Conservation (phyloP, 1,139 yeast species). For the Yamadazyma mexicana region DNA sequence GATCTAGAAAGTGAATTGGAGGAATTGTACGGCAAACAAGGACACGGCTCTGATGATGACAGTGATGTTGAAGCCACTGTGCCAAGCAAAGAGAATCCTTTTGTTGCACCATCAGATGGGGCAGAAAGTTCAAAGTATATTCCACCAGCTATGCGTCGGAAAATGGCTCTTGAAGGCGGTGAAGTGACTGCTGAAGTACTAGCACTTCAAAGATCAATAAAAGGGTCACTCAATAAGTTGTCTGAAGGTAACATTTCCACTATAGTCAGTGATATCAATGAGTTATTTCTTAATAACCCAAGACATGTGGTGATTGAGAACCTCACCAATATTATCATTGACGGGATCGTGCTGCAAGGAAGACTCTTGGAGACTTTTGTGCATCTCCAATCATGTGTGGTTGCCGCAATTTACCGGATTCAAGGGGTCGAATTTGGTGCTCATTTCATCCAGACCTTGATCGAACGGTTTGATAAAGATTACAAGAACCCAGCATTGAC, state of each 20-base stretch:
- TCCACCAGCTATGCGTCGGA: conserved; percentile 80
- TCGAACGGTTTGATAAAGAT: conserved; percentile 58
- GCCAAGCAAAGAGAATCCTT: conserved; percentile 56
- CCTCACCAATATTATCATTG: conserved; percentile 61
- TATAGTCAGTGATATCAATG: conserved; percentile 68
- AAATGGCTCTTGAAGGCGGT: conserved; percentile 39
- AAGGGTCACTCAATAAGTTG: conserved; percentile 80
- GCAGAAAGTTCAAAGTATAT: conserved; percentile 47
- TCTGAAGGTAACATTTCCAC: conserved; percentile 80
- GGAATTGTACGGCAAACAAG: conserved; percentile 30
- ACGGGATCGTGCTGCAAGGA: conserved; percentile 64
- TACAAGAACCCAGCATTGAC: conserved; percentile 28
- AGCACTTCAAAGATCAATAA: conserved; percentile 59
- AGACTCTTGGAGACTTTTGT: conserved; percentile 76
- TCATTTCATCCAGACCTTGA: conserved; percentile 70
- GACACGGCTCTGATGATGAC: conserved; percentile 30
- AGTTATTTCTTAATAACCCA: conserved; percentile 63
- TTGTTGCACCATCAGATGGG: conserved; percentile 64
- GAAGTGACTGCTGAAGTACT: conserved; percentile 47
- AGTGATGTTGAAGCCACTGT: conserved; percentile 44
- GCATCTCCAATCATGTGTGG: conserved; percentile 75
- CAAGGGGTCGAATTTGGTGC: conserved; percentile 95
- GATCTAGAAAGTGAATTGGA: conserved; percentile 20
- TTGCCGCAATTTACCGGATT: conserved; percentile 70
- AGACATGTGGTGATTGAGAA: conserved; percentile 75